phyloP scores from a whole-genome alignment of 805 yeast species.

The Sugiyamaella americana region DNA sequence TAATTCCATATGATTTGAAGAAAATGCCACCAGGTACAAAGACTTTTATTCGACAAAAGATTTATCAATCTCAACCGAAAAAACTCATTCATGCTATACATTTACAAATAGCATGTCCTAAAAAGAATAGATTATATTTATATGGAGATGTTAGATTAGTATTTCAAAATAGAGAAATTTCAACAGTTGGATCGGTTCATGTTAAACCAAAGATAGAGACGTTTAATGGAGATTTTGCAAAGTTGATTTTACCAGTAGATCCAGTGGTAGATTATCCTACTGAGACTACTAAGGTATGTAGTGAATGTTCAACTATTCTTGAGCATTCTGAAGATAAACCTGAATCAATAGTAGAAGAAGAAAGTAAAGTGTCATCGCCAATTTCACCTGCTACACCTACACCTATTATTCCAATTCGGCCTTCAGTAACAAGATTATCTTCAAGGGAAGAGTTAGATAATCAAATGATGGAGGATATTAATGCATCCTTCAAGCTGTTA shows the following conservation, averaged over 20 bases:
- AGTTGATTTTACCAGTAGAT: background rate
- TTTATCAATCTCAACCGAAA: constrained; percentile 13
- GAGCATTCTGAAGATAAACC: background rate
- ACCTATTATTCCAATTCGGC: background rate
- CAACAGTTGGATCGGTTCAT: constrained; percentile 3
- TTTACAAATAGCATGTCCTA: constrained; percentile 26
- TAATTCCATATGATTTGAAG: constrained; percentile 31
- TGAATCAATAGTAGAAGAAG: background rate
- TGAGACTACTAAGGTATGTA: background rate
- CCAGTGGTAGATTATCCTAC: background rate
- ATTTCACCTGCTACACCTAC: too few species aligned
- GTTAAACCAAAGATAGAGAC: too few species aligned
- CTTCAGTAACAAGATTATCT: background rate
- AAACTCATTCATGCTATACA: constrained; percentile 29
- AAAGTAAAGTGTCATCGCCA: too few species aligned
- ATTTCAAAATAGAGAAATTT: constrained; percentile 24
- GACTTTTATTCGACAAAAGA: constrained; percentile 32
- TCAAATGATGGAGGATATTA: constrained; percentile 6
- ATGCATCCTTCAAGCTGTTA: constrained; percentile 3
- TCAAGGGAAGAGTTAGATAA: constrained; percentile 7
- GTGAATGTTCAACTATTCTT: background rate
- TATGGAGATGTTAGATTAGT: constrained; percentile 28
- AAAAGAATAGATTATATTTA: constrained; percentile 22
- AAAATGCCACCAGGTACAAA: constrained; percentile 27
- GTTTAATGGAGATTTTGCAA: background rate